Base-by-base conservation (phyloP, 495 filamentous ascomycete genomes). In the Penicillium canescens region DNA sequence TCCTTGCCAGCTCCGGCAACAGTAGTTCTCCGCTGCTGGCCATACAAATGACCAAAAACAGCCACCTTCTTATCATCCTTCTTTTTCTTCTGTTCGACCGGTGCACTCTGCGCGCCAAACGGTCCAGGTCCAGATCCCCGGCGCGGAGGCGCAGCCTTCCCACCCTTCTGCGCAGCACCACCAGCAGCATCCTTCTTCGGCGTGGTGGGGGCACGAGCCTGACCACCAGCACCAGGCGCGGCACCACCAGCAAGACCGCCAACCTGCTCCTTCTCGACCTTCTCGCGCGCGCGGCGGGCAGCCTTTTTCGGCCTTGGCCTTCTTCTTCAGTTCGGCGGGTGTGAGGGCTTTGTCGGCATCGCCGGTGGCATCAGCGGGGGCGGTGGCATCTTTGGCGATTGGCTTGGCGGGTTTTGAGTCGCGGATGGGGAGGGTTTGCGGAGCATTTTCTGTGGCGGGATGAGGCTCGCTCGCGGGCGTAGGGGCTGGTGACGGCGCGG, bases 21-120 rank as follows among this genome's bases (percentile, higher is more conserved):
- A 6, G 83, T 85, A 47, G 87, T 88, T 51, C 86, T 78, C 57
- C 87, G 70, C 21, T 79, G 83, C 35, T 89, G 81, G 52, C 89
- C 90, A 60, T 94, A 87, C 12, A 97, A 70, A 68, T 97, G 92
- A 46, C 90, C 86, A 62, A 96, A 94, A 31, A 92, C 84, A 39
- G 88, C 84, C 12, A 86, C 83, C 33, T 83, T 86, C 66, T 91
- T 92, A 48, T 84, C 83, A 58, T 90, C 84, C 50, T 78, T 74
- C 55, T 78, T 75, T 53, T 80, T 78, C 39, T 68, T 72, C 53
- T 63, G 55, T 61, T 70, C 69, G 16, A 47, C 63, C 4, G 59
- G 63, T 0, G 48, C 57, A 38, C 67, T 59, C 46, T 75, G 62
- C 54, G 76, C 53, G 42, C 28, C 28, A 31, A 75, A 18, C 18